Evolutionary conservation across 163 green algal genomes (phyloP), one percentile per base, ranked within the genome.

Genomic region (Scenedesmus sp.): DNA sequence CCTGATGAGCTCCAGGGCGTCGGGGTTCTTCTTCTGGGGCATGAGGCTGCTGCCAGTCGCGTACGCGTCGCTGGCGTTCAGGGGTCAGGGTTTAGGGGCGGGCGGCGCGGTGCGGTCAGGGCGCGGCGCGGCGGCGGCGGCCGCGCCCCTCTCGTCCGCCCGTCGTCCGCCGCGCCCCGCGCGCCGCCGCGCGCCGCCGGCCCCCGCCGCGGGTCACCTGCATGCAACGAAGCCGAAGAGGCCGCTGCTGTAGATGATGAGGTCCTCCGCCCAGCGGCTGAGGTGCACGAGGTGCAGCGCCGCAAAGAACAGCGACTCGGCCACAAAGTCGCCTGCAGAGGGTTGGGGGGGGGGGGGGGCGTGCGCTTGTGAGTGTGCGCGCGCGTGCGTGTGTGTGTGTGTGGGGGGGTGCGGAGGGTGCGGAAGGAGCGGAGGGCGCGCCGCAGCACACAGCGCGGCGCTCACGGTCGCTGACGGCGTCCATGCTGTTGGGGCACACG

Each of bases 1-100:
- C 51, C 97, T 89, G 78, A 99, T 94, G 9, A 99, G 91, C 90
- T 99, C 97, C 67, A 98, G 87, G 0, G 96, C 96, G 85, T 99
- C 97, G 17, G 97, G 97, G 89, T 99, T 99, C 92, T 99, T 99
- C 91, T 99, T 99, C 89, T 99, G 97, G 15, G 97, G 97, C 97
- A 99, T 99, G 60, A 99, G 88, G 83, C 84, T 95, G 57, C 87
- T 96, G 26, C 97, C 93, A 20, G 93, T 98, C 13, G 94, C 92
- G 77, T 98, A 99, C 1, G 95, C 96, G 66, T 99, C 96, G 56
- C 78, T n/a, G n/a, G n/a, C n/a, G n/a, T n/a, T n/a, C n/a, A n/a
- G n/a, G n/a, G n/a, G n/a, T n/a, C n/a, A n/a, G n/a, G n/a, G n/a
- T n/a, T n/a, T n/a, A n/a, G n/a, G n/a, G n/a, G n/a, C n/a, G n/a